phyloP scores from a whole-genome alignment of 2,329 filamentous ascomycete genomes.

The Didymella sp. region DNA sequence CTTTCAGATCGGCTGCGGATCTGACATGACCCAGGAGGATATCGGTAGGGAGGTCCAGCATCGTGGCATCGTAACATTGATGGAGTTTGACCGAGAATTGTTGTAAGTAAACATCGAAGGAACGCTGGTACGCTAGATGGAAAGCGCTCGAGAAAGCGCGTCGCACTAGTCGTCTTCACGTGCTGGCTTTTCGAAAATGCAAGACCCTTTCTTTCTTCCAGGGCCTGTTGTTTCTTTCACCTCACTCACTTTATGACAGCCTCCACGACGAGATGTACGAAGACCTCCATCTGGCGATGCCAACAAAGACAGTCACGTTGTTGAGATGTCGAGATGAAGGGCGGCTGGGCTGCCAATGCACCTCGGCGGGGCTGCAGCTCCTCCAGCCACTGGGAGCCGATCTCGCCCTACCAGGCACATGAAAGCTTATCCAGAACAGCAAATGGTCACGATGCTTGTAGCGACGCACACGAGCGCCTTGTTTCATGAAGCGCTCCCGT shows the following conservation, averaged over 20 bases:
- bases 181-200: not conserved
- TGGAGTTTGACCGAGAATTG: not conserved
- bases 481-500: conserved; percentile 32
- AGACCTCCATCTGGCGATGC: not conserved
- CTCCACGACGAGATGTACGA: not conserved
- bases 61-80: not conserved
- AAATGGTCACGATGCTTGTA: conserved; percentile 28
- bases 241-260: not conserved
- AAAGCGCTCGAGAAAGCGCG: not conserved
- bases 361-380: conserved; percentile 1
- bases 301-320: not conserved
- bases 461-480: conserved; percentile 14
- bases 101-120: not conserved
- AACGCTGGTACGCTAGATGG: not conserved
- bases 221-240: not conserved
- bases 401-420: conserved; percentile 20
- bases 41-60: not conserved
- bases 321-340: not conserved
- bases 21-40: not conserved
- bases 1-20: not conserved
- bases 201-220: not conserved
- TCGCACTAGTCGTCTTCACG: not conserved
- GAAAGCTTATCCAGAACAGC: conserved; percentile 25
- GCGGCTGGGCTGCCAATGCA: not conserved
- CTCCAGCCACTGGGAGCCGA: conserved; percentile 20